phyloP scores from a whole-genome alignment of 129 eudicot species.

The Tanacetum coccineum region DNA sequence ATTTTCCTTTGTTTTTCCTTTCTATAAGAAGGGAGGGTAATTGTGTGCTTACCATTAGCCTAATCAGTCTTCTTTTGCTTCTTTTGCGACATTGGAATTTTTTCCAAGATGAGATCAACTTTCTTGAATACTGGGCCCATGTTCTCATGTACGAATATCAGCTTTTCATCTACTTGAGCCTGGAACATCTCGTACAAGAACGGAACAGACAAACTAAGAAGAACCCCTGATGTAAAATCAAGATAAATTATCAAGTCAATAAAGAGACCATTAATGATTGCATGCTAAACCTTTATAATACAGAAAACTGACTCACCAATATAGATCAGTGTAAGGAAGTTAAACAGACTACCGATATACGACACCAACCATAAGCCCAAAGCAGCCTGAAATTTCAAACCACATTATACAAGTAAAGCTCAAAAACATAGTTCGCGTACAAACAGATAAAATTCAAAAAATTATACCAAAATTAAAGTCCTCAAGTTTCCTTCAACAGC shows the following conservation, averaged over 20 bases:
- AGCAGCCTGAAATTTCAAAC: conserved; percentile 47
- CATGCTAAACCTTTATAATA: background rate
- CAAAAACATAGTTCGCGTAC: background rate
- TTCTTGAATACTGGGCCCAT: conserved; percentile 44
- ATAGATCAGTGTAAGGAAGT: conserved; percentile 77
- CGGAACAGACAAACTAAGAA: conserved; percentile 78
- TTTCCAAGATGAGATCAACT: conserved; percentile 49
- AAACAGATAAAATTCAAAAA: background rate
- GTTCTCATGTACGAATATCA: conserved; percentile 37
- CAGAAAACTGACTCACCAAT: conserved; percentile 50
- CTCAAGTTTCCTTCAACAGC: conserved; percentile 68
- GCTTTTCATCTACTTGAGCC: conserved; percentile 60
- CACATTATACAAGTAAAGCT: conserved; percentile 8
- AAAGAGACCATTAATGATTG: background rate
- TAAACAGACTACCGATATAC: conserved; percentile 61
- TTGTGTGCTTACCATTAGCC: conserved; percentile 44
- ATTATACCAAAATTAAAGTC: conserved; percentile 53
- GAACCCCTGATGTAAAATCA: conserved; percentile 47
- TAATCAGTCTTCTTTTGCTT: conserved; percentile 71
- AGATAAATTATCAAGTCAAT: background rate
- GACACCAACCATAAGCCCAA: conserved; percentile 61
- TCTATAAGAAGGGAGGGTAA: background rate
- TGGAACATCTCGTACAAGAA: conserved; percentile 74
- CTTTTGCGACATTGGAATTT: conserved; percentile 42
- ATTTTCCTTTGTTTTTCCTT: background rate